These are phyloP conservation scores for Suhomyces atakaporum DNA, from an alignment of 1,139 yeast genomes.

Conservation along the genomic window DNA sequence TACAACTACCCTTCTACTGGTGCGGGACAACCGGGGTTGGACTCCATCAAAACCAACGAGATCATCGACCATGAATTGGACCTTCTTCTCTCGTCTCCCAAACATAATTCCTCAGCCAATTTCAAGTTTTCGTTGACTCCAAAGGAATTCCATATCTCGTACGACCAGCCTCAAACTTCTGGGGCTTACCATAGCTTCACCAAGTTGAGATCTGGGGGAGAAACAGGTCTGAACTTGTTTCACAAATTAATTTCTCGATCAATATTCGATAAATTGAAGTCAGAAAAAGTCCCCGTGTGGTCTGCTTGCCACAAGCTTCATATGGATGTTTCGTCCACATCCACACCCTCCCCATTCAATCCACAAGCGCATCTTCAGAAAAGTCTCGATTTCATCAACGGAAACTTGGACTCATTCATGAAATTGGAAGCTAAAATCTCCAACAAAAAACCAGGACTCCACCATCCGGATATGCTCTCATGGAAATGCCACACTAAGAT, in stretches of 20 bases:
- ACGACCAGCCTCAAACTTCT: constrained; percentile 3
- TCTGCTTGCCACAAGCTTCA: constrained; percentile 13
- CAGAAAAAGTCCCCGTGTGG: constrained; percentile 16
- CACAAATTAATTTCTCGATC: constrained; percentile 5
- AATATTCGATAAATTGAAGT: constrained; percentile 12
- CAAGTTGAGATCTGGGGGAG: constrained; percentile 6
- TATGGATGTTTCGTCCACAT: constrained; percentile 12
- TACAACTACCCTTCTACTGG: constrained; percentile 5
- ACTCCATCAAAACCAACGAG: constrained; percentile 19
- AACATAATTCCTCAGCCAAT: constrained; percentile 6
- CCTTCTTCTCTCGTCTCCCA: constrained; percentile 19
- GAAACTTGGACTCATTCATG: constrained; percentile 34
- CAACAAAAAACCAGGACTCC: constrained; percentile 4
- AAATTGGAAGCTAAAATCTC: constrained; percentile 22
- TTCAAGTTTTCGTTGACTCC: constrained; percentile 13
- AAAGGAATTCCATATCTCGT: constrained; percentile 10
- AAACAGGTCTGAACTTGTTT: too few relatives aligned
- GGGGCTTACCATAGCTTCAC: constrained; percentile 15
- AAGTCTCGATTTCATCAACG: constrained; percentile 26
- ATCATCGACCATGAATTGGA: constrained; percentile 21
- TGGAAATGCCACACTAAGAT: constrained; percentile 41
- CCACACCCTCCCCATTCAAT: constrained; percentile 17
- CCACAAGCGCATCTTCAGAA: constrained; percentile 3
- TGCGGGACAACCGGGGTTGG: constrained; percentile 8
- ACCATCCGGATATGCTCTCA: constrained; percentile 23